A percentile compares a stretch with the other conserved stretches of the same genome.
These are phyloP conservation scores for Brasenia schreberi DNA, from an alignment of 164 flowering plant genomes.

Conservation along the genomic window DNA sequence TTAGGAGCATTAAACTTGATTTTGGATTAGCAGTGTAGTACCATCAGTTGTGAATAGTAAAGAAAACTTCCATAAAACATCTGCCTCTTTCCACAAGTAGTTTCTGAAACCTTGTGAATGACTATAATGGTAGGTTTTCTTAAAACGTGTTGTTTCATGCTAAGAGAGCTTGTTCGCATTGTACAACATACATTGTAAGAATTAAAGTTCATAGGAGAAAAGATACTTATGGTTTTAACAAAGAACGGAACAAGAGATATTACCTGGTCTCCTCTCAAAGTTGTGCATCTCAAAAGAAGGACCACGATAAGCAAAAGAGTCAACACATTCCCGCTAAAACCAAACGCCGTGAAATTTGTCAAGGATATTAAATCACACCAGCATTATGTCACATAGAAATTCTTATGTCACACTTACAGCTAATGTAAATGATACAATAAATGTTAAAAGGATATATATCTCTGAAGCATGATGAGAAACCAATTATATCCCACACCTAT, in stretches of 20 bases:
- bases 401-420: not conserved
- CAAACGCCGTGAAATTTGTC: constrained; percentile 38
- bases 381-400: not conserved
- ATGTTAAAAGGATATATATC: constrained; percentile 59
- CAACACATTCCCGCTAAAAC: constrained; percentile 45
- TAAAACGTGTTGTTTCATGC: no score
- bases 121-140: no score
- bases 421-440: not conserved
- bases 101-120: no score
- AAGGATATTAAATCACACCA: constrained; percentile 17
- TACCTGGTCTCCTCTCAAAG: constrained; percentile 6
- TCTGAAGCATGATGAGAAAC: constrained; percentile 41
- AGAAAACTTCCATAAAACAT: no score
- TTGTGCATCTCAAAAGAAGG: constrained; percentile 24
- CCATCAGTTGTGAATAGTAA: no score
- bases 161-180: not conserved
- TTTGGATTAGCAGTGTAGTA: no score
- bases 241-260: not conserved
- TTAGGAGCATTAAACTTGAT: no score
- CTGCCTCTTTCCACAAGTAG: no score
- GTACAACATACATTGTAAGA: not conserved
- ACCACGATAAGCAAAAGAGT: constrained; percentile 30
- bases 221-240: not conserved
- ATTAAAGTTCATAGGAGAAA: not conserved
- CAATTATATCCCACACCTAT: constrained; percentile 58